Conservation (phyloP, 345 rosid genomes). For the Gossypium mustelinum region DNA sequence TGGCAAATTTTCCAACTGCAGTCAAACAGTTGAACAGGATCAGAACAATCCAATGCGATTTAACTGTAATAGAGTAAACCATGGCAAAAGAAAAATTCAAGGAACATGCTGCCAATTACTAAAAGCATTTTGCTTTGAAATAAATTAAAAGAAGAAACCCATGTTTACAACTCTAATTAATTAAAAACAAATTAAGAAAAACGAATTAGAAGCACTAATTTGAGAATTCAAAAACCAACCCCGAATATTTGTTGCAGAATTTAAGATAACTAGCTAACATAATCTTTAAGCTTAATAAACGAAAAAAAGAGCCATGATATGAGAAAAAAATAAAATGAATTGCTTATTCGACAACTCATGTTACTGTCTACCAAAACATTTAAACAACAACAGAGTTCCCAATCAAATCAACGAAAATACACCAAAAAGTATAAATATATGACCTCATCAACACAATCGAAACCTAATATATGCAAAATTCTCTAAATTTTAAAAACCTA, state of each 20-base stretch:
- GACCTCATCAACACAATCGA: background rate
- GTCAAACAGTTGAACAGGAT: background rate
- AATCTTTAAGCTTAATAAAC: background rate
- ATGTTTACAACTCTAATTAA: background rate
- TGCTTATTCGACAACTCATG: background rate
- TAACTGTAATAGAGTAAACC: background rate
- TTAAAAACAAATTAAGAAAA: too few species aligned
- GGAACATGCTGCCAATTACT: background rate
- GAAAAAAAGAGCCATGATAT: background rate
- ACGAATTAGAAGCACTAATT: too few species aligned
- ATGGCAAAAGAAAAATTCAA: background rate
- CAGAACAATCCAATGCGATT: background rate
- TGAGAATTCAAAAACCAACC: too few species aligned
- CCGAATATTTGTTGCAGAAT: too few species aligned
- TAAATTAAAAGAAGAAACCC: background rate
- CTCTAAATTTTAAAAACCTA: background rate
- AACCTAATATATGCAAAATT: background rate
- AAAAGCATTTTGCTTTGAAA: background rate
- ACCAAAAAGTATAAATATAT: background rate
- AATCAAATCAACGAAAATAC: background rate
- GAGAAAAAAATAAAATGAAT: background rate
- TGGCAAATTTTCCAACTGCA: conserved; percentile 44
- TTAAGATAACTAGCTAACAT: background rate
- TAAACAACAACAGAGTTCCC: background rate
- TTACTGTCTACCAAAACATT: background rate